Evolutionary conservation across 306 rosid genomes (phyloP).

Genomic region (Adenanthera pavonina): DNA sequence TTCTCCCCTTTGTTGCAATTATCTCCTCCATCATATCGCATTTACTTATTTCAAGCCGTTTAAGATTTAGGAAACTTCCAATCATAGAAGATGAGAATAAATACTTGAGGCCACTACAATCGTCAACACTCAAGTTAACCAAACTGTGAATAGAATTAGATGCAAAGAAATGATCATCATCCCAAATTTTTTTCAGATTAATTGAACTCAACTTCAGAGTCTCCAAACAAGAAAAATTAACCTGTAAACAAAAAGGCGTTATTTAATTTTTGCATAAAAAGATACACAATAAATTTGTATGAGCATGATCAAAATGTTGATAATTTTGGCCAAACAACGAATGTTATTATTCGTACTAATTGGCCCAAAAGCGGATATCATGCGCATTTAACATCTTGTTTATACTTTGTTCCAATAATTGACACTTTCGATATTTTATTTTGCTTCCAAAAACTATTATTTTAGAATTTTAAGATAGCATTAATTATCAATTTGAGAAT

Average conservation of each 20-base stretch:
- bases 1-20: not conserved
- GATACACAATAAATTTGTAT: not conserved
- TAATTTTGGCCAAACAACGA: not conserved
- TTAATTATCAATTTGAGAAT: too few species aligned
- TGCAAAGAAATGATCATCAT: not conserved
- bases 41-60: not conserved
- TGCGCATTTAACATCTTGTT: not conserved
- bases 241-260: not conserved
- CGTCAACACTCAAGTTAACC: not conserved
- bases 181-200: not conserved
- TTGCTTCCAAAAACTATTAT: too few species aligned
- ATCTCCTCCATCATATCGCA: conserved; percentile 1
- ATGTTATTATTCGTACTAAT: too few species aligned
- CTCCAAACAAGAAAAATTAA: not conserved
- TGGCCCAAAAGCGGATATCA: not conserved
- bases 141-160: not conserved
- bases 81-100: not conserved
- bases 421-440: too few species aligned
- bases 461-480: too few species aligned
- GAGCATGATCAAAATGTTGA: not conserved
- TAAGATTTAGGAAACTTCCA: not conserved
- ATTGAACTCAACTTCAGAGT: not conserved
- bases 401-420: too few species aligned
- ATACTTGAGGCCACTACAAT: not conserved
- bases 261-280: too few species aligned